Base-by-base conservation (phyloP, 1,284 basidiomycete genomes). In the Anthracocystis panici-leucophaei region DNA sequence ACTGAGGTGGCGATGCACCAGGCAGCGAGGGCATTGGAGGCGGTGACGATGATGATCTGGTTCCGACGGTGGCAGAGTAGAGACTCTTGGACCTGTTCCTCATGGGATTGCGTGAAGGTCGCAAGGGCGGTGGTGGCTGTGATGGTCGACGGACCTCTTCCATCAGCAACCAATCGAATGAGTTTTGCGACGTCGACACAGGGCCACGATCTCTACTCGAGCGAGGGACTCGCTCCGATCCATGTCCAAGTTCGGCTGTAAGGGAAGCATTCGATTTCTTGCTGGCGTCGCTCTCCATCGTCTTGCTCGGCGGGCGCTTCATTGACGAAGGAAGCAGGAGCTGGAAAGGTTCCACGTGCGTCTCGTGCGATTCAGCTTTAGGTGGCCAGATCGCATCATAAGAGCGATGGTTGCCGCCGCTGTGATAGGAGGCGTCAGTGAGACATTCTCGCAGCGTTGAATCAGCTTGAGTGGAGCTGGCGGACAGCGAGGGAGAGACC, bases 241-340 rank as follows among this genome's bases (percentile, higher is more conserved):
- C 65, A 25, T 68, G 65, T 16, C 65, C 65, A 12, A 58, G 27
- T 4, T 62, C 31, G 23, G 65, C 59, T 21, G n/a, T 58, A 40
- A 66, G 57, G 21, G 64, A 66, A 23, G 51, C 53, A 35, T 41
- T 60, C 7, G 57, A 56, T 14, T 53, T 23, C 25, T 56, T 66
- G 51, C 45, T 50, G 3, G 38, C 31, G 10, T 66, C 64, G 35
- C n/a, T 42, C 5, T 56, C 64, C 16, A 46, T 45, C 9, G 46
- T 60, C 14, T 48, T 66, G 48, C 64, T 66, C 16, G 57, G 46
- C 41, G 40, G 41, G 11, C 64, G 57, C 42, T 58, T 71, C 68
- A 65, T 65, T 11, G 68, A 57, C 9, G 58, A 62, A 10, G 63
- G 63, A 42, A 71, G 63, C 58, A 71, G 27, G 16, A 76, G 60